phyloP scores from a whole-genome alignment of 129 eudicot species.

The Flaveria trinervia region DNA sequence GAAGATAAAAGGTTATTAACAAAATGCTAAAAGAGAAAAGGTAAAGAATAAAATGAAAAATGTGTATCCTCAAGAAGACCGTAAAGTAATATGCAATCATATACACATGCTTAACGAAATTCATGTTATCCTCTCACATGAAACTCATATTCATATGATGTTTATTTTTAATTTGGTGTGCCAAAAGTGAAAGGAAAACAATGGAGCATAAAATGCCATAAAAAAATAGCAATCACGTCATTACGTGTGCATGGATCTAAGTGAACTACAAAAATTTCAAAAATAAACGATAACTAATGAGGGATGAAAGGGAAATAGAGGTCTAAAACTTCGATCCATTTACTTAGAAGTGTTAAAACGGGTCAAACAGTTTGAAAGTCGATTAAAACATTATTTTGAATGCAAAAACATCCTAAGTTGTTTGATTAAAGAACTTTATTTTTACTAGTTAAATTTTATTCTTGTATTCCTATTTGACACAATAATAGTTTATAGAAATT shows the following conservation, averaged over 20 bases:
- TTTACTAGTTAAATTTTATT: too few relatives aligned
- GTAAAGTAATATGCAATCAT: background rate
- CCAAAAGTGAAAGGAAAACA: background rate
- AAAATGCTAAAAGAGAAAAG: slow-evolving; percentile 7
- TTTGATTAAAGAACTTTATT: background rate
- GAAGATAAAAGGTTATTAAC: slow-evolving; percentile 7
- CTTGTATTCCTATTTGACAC: background rate
- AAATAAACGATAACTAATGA: background rate
- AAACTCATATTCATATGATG: background rate
- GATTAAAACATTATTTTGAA: background rate
- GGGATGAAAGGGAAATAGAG: background rate
- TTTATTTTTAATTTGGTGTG: slow-evolving; percentile 10
- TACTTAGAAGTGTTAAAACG: background rate
- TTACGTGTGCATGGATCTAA: background rate
- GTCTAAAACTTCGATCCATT: background rate
- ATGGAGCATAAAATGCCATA: background rate
- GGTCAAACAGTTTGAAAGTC: background rate
- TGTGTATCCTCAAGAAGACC: background rate
- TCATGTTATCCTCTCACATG: slow-evolving; percentile 6
- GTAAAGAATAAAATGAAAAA: background rate
- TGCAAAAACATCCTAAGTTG: background rate
- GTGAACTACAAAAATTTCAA: background rate
- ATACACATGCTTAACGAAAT: background rate
- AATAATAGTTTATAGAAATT: background rate
- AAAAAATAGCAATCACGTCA: slow-evolving; percentile 10